Base-by-base conservation (phyloP, 225 moss, liverwort and hornwort genomes). In the Rhytidiadelphus loreus region DNA sequence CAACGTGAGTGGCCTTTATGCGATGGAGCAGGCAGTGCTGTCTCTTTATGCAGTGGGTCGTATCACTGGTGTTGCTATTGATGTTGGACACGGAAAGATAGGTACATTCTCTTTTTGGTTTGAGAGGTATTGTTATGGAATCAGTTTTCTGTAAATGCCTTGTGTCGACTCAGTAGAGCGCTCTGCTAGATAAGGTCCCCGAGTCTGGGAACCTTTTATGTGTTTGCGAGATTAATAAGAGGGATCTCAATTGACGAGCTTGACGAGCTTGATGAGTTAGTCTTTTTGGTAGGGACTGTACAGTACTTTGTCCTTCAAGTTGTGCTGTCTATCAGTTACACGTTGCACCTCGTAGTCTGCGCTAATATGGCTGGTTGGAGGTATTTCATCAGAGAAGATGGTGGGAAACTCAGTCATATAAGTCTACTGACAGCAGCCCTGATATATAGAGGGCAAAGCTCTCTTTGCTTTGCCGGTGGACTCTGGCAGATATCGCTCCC, bases 41-140 rank as follows among this genome's bases (percentile, higher is more conserved):
- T 97, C 98, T 87, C 92, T 99, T 32, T 99, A 99, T 84, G 96
- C 98, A 41, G 96, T 99, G 81, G 98, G 98, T 83, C 98, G 98
- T 73, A 97, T 99, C 84, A 99, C 98, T 60, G 97, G 98, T 81
- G 97, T 96, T 90, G 92, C 98, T 81, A 94, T 99, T 68, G 98
- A 99, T 90, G 85, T 96, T 78, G 98, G 98, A 52, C 97, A 99
- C 79, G 98, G 98, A 61, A 99, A 99, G 96, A 96, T 95, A 93
- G 98, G 98, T 98, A 92, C 71, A 79, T 88, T 86, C 83, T 81
- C 55, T 72, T 80, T 25, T 75, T 76, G 62, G 25, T 62, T 62
- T 65, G 74, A 61, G 60, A 85, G 78, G 11, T 87, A 39, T 39
- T 82, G 44, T 83, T 55, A 61, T 53, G 52, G 52, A 72, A 46